phyloP scores from a whole-genome alignment of 2,329 filamentous ascomycete species.

The Scedosporium aurantiacum region DNA sequence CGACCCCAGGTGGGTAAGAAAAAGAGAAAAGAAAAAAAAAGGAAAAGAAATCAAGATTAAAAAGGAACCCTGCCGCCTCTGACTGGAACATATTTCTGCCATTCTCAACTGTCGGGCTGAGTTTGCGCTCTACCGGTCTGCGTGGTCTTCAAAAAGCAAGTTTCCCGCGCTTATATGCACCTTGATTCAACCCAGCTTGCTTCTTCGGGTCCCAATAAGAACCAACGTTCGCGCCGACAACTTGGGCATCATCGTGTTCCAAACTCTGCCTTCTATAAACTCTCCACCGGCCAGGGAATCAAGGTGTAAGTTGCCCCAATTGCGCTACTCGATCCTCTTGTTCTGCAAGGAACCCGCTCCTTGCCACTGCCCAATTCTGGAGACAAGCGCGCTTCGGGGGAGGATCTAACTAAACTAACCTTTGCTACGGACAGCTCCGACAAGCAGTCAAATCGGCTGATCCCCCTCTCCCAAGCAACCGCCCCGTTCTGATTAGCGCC shows the following conservation, averaged over 20 bases:
- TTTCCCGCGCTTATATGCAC: not conserved
- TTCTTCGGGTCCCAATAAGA: not conserved
- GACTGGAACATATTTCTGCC: not conserved
- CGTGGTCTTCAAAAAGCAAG: not conserved
- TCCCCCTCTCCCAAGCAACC: not conserved
- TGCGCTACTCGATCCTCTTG: not conserved
- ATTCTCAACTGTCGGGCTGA: not conserved
- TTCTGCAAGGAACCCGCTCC: not conserved
- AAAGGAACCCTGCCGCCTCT: not conserved
- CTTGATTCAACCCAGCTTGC: not conserved
- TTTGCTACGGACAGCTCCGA: slow-evolving; percentile 1
- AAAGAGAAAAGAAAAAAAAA: not conserved
- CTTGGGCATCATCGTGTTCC: not conserved
- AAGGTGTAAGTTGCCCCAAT: not conserved
- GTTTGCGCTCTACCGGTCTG: not conserved
- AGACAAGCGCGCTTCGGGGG: not conserved
- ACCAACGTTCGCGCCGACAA: not conserved
- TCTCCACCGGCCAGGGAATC: not conserved
- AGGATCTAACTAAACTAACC: not conserved
- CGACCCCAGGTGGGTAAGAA: not conserved
- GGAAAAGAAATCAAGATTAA: not conserved
- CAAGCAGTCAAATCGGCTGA: not conserved
- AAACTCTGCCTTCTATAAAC: not conserved
- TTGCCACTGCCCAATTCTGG: not conserved
- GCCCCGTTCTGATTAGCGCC: not conserved